phyloP scores from a whole-genome alignment of 2,329 filamentous ascomycete genomes.

The Diaporthe ilicicola region DNA sequence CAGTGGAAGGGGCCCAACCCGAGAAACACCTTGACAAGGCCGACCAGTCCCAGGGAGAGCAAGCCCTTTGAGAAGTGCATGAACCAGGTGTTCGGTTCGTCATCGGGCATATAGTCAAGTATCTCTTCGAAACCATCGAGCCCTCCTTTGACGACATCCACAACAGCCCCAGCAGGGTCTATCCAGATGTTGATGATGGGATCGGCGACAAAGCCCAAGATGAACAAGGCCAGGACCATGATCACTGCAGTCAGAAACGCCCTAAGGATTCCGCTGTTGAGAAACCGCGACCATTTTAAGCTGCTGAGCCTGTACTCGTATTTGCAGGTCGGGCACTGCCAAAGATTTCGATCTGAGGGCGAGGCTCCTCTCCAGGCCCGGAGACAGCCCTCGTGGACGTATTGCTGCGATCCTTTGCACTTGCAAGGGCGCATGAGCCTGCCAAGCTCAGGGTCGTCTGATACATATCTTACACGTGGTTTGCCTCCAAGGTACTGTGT shows the following conservation, averaged over 20 bases:
- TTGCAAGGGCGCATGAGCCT: slow-evolving; percentile 88
- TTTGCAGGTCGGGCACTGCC: slow-evolving; percentile 86
- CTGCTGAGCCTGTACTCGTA: slow-evolving; percentile 84
- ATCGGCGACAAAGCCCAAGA: slow-evolving; percentile 91
- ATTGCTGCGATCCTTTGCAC: slow-evolving; percentile 92
- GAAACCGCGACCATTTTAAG: slow-evolving; percentile 76
- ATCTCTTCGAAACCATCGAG: slow-evolving; percentile 49
- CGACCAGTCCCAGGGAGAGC: slow-evolving; percentile 86
- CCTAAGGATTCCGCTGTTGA: slow-evolving; percentile 74
- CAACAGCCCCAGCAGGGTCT: slow-evolving; percentile 74
- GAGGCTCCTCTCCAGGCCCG: slow-evolving; percentile 82
- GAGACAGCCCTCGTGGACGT: slow-evolving; percentile 92
- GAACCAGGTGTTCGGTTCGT: slow-evolving; percentile 70
- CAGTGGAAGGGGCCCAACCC: slow-evolving; percentile 79
- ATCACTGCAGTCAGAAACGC: slow-evolving; percentile 76
- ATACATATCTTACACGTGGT: slow-evolving; percentile 66
- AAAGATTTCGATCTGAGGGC: slow-evolving; percentile 76
- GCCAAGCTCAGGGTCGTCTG: slow-evolving; percentile 76
- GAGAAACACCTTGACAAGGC: slow-evolving; percentile 82
- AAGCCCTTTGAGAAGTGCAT: slow-evolving; percentile 91
- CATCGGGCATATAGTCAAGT: slow-evolving; percentile 50
- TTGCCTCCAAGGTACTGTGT: slow-evolving; percentile 45
- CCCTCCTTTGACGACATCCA: slow-evolving; percentile 58
- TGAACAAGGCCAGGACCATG: slow-evolving; percentile 76
- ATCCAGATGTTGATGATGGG: slow-evolving; percentile 90